Evolutionary conservation across 306 rosid genomes (phyloP), one percentile per base, ranked within the genome.

Genomic region (Psophocarpus tetragonolobus): DNA sequence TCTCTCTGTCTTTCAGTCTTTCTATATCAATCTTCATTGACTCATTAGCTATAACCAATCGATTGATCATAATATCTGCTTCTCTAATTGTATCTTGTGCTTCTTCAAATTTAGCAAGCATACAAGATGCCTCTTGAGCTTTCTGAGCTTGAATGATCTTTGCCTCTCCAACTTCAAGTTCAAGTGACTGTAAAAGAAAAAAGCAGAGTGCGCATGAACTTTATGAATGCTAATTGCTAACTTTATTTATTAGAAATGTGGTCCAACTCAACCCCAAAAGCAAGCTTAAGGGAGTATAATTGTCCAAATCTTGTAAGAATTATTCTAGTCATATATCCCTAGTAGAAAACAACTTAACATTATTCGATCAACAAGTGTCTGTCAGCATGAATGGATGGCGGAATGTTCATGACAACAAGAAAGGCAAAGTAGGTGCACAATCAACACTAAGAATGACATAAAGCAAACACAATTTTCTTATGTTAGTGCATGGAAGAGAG

Each of bases 81-180:
- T 92, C 95, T 68, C 81, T 83, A 71, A 86, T 87, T 20, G 86
- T 87, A 64, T 88, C 89, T 83, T 91, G 97, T 61, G 97, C 96
- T 78, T 91, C 97, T 82, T 89, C 92, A 84, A 92, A 91, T 84
- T 95, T 95, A 50, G 87, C 88, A 76, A 89, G 88, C 85, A 95
- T 83, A 84, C 97, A 89, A 47, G 82, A 81, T 12, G 84, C 90
- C 82, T 92, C 96, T 51, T 89, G 89, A 48, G 90, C 83, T 83
- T 89, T 92, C 81, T 95, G 92, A 67, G 83, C 83, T 53, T 92
- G 88, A 82, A 83, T 74, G 9, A 86, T 78, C 85, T 79, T 95
- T 63, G 91, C 96, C 77, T 88, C 94, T 42, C 84, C 92, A 58
- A 88, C 90, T 91, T 95, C 97, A 69, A 79, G 79, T 79, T 92